These are phyloP conservation scores for Podosphaera fusca DNA, from an alignment of 2,329 filamentous ascomycete species.

Conservation along the genomic window DNA sequence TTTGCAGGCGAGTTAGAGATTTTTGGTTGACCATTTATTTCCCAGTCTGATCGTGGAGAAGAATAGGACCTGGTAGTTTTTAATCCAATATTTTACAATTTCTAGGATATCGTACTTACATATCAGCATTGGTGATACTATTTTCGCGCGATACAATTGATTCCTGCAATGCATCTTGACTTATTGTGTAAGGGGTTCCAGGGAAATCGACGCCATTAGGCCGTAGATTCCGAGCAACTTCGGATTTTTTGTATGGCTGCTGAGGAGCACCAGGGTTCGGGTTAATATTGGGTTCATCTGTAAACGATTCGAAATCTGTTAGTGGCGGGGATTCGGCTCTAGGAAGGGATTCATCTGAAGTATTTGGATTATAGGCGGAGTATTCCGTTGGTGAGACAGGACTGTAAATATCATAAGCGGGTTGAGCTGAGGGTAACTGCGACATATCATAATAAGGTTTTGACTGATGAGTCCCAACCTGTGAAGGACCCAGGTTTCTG, in stretches of 20 bases:
- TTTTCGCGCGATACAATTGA: constrained; percentile 37
- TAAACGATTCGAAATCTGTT: constrained; percentile 1
- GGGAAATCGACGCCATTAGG: constrained; percentile 51
- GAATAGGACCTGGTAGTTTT: constrained; percentile 20
- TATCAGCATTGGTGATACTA: constrained; percentile 50
- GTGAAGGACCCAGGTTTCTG: constrained; percentile 21
- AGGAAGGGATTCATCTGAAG: constrained; percentile 21
- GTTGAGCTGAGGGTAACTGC: constrained; percentile 7
- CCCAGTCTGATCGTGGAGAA: constrained; percentile 34
- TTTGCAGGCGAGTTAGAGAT: constrained; percentile 19
- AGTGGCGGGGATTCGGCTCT: constrained; percentile 38
- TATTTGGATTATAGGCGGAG: constrained; percentile 11
- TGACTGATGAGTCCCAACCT: constrained; percentile 10
- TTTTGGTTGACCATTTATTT: constrained; percentile 23
- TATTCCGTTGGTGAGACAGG: constrained; percentile 8
- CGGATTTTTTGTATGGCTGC: constrained; percentile 3
- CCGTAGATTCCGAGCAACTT: constrained; percentile 10
- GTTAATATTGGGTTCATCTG: background rate
- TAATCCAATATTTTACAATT: constrained; percentile 5
- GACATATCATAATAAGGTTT: constrained; percentile 9
- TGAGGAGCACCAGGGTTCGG: constrained; percentile 15
- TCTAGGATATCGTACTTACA: constrained; percentile 30
- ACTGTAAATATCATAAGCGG: constrained; percentile 5
- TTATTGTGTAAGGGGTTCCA: constrained; percentile 51
- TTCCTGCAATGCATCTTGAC: constrained; percentile 22